Evolutionary conservation across 352 stramenopile species (phyloP).

Genomic region (Phytopythium mirpurense): DNA sequence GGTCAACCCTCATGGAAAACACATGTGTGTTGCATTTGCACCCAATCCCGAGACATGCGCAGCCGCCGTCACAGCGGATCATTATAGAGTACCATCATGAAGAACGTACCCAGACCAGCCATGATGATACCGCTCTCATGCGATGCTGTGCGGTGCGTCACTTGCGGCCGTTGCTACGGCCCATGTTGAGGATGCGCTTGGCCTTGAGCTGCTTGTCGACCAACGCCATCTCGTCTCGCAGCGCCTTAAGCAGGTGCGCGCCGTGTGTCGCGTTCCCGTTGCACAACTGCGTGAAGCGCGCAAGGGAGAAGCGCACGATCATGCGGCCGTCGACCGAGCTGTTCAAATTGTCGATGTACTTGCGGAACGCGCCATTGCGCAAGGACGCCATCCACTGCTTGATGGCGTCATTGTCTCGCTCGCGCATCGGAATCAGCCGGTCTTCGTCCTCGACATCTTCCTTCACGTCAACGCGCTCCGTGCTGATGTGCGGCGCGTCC

Average conservation of each 20-base stretch:
- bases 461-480: constrained; percentile 47
- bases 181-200: constrained; percentile 37
- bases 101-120: background rate
- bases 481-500: constrained; percentile 43
- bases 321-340: constrained; percentile 48
- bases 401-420: constrained; percentile 56
- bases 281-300: constrained; percentile 65
- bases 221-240: constrained; percentile 46
- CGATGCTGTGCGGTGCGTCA: too few relatives aligned
- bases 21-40: too few relatives aligned
- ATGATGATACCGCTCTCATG: too few relatives aligned
- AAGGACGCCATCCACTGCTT: constrained; percentile 45
- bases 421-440: constrained; percentile 31
- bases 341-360: constrained; percentile 45
- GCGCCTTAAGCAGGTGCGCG: constrained; percentile 48
- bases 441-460: constrained; percentile 32
- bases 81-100: background rate
- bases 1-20: background rate
- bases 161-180: constrained; percentile 12
- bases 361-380: constrained; percentile 41
- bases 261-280: constrained; percentile 51
- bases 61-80: too few relatives aligned
- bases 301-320: constrained; percentile 51
- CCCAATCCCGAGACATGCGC: too few relatives aligned
- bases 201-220: constrained; percentile 54